Base-by-base conservation (phyloP, 805 yeast genomes). In the Cyberlindnera petersonii region DNA sequence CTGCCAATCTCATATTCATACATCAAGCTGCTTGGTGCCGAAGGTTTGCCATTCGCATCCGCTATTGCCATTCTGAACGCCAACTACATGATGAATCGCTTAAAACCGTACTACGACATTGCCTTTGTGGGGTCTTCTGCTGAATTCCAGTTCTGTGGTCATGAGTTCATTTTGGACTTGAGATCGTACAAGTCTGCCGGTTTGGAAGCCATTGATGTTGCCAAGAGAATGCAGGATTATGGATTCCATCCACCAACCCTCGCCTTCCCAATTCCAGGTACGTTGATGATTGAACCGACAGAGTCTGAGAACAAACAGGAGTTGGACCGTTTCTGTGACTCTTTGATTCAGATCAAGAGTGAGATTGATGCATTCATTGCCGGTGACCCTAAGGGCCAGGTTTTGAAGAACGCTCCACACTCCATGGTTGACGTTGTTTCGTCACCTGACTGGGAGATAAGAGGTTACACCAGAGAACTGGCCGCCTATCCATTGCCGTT, bases 161-260 rank as follows among this genome's bases (percentile, higher is more conserved):
- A 93, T 63, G 98, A 93, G 65, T 93, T 93, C 61, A 93, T 93
- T 53, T 69, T 93, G 42, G 98, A 93, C 62, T 69, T 89, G 48
- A 78, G 98, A 61, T 86, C 81, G 24, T 86, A 82, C 69, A 88
- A 89, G 64, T 62, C 74, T 2, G 49, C 70, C 20, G 95, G 95
- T 17, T 71, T 91, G 39, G 97, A 93, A 66, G 97, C 97, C 16
- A 86, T 91, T 52, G 98, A 93, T 61, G 80, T 93, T 43, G 98
- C 98, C 41, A 93, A 93, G 70, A 79, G 98, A 64, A 72, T 93
- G 44, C 98, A 93, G 66, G 98, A 93, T 66, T 93, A 91, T 61
- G 96, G 98, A 1, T 93, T 93, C 78, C 98, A 93, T 64, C 96
- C 96, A 1, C 98, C 98, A 46, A 93, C 98, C 19, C 81, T 93